Evolutionary conservation across 345 rosid genomes (phyloP), one percentile per base, ranked within the genome.

Genomic region (Linum tenue): DNA sequence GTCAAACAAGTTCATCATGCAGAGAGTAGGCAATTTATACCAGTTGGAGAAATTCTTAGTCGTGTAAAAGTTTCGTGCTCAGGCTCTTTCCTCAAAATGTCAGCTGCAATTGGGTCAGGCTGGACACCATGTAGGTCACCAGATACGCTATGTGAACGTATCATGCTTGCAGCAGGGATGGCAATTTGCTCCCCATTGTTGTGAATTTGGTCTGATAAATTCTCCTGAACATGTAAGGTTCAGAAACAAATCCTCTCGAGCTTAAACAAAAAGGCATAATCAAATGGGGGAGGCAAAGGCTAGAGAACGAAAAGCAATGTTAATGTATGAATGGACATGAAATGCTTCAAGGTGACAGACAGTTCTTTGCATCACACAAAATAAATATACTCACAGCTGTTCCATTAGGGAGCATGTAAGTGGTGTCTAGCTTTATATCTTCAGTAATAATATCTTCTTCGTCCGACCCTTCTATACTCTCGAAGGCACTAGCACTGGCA

Each of bases 41-140:
- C 96, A 72, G 37, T 77, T 35, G 96, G 99, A 64, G 69, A 70
- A 67, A 95, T 84, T 63, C 70, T 81, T 64, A 95, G 98, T 56
- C 89, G 91, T 37, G 85, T 90, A 80, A 95, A 95, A 55, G 85
- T 89, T 73, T 91, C 99, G 0, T 95, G 98, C 83, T 95, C 99
- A 3, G 98, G 98, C 78, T 89, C 99, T 78, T 84, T 95, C 81
- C 99, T 86, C 50, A 95, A 79, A 80, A 95, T 89, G 73, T 95
- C 99, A 70, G 99, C 99, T 1, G 99, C 91, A 73, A 95, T 84
- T 68, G 98, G 99, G 81, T 95, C 94, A 36, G 99, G 98, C 77
- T 86, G 99, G 76, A 95, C 97, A 42, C 96, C 99, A 81, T 91
- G 98, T 62, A 95, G 79, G 67, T 95, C 96, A 37, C 97, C 98